These are phyloP conservation scores for Cladosporium sp. DNA, from an alignment of 2,329 filamentous ascomycete genomes.

Conservation along the genomic window DNA sequence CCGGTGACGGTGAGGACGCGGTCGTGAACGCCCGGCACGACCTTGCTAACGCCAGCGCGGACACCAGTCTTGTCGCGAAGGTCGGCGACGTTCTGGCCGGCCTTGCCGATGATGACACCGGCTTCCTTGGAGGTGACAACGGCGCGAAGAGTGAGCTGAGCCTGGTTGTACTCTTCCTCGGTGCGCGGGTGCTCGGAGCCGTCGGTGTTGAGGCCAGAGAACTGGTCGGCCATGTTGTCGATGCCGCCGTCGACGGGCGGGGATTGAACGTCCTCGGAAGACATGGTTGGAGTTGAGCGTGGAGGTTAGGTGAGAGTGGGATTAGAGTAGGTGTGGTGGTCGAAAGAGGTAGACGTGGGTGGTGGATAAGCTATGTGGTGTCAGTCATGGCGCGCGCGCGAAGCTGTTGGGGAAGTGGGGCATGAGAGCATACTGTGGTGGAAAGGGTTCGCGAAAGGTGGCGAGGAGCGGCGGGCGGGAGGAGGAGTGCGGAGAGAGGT, in stretches of 20 bases:
- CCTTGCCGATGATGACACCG: constrained; percentile 98
- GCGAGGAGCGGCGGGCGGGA: constrained; percentile 3
- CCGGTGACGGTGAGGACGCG: constrained; percentile 95
- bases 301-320: constrained; percentile 1
- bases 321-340: neutral
- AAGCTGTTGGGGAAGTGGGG: constrained; percentile 11
- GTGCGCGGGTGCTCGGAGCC: constrained; percentile 86
- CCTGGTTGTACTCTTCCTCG: constrained; percentile 92
- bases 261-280: constrained; percentile 26
- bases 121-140: constrained; percentile 99
- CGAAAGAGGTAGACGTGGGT: neutral
- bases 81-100: constrained; percentile 96
- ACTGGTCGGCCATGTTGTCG: constrained; percentile 37
- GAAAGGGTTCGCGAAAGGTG: neutral
- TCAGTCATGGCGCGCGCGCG: constrained; percentile 8
- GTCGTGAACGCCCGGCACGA: constrained; percentile 95
- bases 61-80: constrained; percentile 96
- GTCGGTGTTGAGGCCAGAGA: constrained; percentile 40
- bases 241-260: constrained; percentile 27
- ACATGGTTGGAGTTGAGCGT: constrained; percentile 20
- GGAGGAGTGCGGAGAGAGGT: neutral
- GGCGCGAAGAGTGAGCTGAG: constrained; percentile 88
- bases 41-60: constrained; percentile 97
- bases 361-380: constrained; percentile 6
- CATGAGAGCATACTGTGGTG: constrained; percentile 5